phyloP scores from a whole-genome alignment of 768 basidiomycete species.

The Xanthoconium stramineum region DNA sequence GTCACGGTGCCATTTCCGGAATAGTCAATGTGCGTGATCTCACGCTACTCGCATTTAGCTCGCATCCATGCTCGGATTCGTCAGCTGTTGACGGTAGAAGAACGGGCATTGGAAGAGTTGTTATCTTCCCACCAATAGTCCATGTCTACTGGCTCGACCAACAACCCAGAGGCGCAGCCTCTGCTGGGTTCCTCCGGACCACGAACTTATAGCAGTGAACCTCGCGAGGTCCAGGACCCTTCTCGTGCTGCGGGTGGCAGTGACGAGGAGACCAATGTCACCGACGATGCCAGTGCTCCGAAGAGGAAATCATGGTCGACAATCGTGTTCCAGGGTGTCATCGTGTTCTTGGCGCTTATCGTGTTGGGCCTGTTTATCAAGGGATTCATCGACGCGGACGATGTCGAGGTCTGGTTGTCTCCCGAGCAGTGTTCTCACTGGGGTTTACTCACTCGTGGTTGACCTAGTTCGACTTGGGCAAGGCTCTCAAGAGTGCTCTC shows the following conservation, averaged over 20 bases:
- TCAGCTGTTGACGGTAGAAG: background rate
- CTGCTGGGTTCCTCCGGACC: slow-evolving; percentile 18
- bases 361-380: slow-evolving; percentile 57
- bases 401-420: slow-evolving; percentile 52
- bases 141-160: slow-evolving; percentile 20
- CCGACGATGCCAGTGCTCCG: background rate
- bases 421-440: slow-evolving; percentile 34
- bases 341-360: slow-evolving; percentile 36
- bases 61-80: background rate
- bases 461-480: slow-evolving; percentile 73
- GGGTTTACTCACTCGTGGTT: slow-evolving; percentile 40
- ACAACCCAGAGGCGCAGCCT: slow-evolving; percentile 21
- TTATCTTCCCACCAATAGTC: slow-evolving; percentile 4
- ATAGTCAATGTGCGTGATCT: too few species aligned
- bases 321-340: slow-evolving; percentile 29
- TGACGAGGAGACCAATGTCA: slow-evolving; percentile 20
- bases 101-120: background rate
- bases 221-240: background rate
- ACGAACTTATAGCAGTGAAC: slow-evolving; percentile 15
- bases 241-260: background rate
- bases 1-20: too few species aligned
- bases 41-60: background rate
- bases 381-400: slow-evolving; percentile 65
- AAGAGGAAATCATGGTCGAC: slow-evolving; percentile 14
- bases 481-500: slow-evolving; percentile 75